Evolutionary conservation across 2,329 filamentous ascomycete genomes (phyloP), one percentile per base, ranked within the genome.

Genomic region (Fusarium redolens): DNA sequence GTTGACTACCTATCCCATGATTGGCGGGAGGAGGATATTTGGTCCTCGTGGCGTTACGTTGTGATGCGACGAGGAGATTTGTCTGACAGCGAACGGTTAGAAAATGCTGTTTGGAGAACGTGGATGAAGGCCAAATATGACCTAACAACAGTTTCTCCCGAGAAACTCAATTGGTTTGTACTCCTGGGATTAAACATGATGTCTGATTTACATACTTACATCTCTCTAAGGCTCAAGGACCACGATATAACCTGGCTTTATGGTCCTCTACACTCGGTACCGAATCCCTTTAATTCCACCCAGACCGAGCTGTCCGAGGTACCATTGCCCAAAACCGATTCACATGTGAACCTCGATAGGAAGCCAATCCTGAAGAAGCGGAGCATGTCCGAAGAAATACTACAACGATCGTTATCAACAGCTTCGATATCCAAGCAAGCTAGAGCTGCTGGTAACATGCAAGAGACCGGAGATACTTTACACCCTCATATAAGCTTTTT

Each of bases 201-300:
- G 60, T 37, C 65, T 31, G n/a, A 56, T 35, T 40, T 18, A 20
- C 56, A 58, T 69, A 68, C 78, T 83, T 77, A 85, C 77, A 59
- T 48, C 25, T 40, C 40, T 55, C 40, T 55, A 77, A 97, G 95
- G 95, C 87, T 97, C 69, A 98, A 98, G 81, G 96, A 98, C 77
- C 96, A 93, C 80, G 96, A 98, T 81, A 94, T 98, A 30, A 98
- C 96, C 48, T 98, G 96, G 96, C 86, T 98, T 2, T 98, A 98
- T 79, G 96, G 96, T 0, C 96, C 96, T 18, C 83, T 98, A 56
- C 95, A 97, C 80, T 92, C 92, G 1, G 91, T 92, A 25, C 85
- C 86, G 10, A 88, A 86, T 61, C 88, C 86, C 31, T 79, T 89
- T 14, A 85, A 89, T 64, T 66, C 85, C 77, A 78, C 84, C 9